Evolutionary conservation across 2,329 filamentous ascomycete genomes (phyloP), one percentile per base, ranked within the genome.

Genomic region (Diaporthe ampelina): DNA sequence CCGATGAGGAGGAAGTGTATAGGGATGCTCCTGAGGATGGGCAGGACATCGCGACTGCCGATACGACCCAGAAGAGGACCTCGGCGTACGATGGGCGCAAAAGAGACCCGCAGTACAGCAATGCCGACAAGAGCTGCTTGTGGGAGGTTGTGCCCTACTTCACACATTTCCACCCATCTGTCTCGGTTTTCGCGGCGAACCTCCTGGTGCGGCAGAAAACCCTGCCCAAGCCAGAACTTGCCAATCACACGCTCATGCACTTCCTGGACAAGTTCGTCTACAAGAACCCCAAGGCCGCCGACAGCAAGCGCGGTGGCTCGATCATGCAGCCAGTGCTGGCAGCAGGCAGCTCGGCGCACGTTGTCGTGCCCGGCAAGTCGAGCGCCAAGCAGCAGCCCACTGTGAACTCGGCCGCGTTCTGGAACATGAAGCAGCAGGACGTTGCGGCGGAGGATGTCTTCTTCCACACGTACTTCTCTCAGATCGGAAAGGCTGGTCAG

Each of bases 201-300:
- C 85, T 98, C 52, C 84, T 97, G 11, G 87, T 89, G 67, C 90
- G 91, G 74, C 89, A 92, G 77, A 89, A 91, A 69, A 92, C 94
- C 82, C 92, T 94, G 75, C 91, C 94, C 76, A 98, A 98, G 83
- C 95, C 97, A 0, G 97, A 99, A 79, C 88, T 98, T 69, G 93
- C 94, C 21, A 92, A 95, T 74, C 96, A 98, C 82, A 97, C 94
- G 1, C 89, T 99, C 65, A 97, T 97, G 80, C 94, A 97, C 82
- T 99, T 99, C 88, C 88, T 99, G 74, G 97, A 99, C 84, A 95
- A 97, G 79, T 99, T 99, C 83, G 95, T 98, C n/a, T 99, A 98
- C 88, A 93, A 94, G 78, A 98, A 97, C 79, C 92, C 96, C 76
- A 98, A 98, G 87, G 87, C 91, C 5, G 89, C 89, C 21, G 88